A percentile compares a stretch with the other conserved stretches of the same genome.
These are phyloP conservation scores for Daldinia bambusicola DNA, from an alignment of 495 filamentous ascomycete genomes.

Conservation along the genomic window DNA sequence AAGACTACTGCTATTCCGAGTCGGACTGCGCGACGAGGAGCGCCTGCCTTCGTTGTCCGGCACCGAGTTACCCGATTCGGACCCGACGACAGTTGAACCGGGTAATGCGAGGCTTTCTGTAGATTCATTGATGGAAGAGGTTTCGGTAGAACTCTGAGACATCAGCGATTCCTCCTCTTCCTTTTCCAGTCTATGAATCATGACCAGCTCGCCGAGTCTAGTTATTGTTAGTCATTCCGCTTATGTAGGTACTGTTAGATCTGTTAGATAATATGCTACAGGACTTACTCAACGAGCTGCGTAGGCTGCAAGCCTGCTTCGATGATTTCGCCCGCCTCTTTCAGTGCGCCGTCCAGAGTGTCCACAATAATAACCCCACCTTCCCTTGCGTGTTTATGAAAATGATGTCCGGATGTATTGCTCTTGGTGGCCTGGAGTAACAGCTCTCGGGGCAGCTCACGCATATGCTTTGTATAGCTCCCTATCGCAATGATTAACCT, in stretches of 20 bases:
- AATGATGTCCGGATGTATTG: constrained; percentile 63
- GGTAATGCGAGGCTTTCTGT: constrained; percentile 44
- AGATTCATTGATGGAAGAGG: constrained; percentile 37
- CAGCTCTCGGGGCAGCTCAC: constrained; percentile 81
- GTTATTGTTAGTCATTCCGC: background rate
- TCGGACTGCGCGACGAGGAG: constrained; percentile 45
- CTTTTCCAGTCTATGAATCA: constrained; percentile 56
- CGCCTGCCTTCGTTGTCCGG: constrained; percentile 35
- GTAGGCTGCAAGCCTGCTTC: constrained; percentile 74
- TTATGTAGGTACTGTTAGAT: background rate
- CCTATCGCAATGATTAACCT: constrained; percentile 84
- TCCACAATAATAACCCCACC: constrained; percentile 87
- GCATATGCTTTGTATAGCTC: constrained; percentile 85
- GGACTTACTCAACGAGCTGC: constrained; percentile 77
- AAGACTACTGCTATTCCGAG: constrained; percentile 21
- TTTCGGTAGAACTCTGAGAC: constrained; percentile 37
- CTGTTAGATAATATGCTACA: background rate
- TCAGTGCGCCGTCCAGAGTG: constrained; percentile 77
- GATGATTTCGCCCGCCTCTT: constrained; percentile 90
- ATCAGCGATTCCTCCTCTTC: constrained; percentile 45
- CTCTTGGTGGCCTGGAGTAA: constrained; percentile 72
- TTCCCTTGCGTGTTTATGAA: constrained; percentile 75
- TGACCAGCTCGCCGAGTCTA: constrained; percentile 78
- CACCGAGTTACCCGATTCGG: constrained; percentile 18
- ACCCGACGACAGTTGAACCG: constrained; percentile 43